These are phyloP conservation scores for Saccharomycopsis fibuligera DNA, from an alignment of 805 yeast genomes.

Conservation along the genomic window DNA sequence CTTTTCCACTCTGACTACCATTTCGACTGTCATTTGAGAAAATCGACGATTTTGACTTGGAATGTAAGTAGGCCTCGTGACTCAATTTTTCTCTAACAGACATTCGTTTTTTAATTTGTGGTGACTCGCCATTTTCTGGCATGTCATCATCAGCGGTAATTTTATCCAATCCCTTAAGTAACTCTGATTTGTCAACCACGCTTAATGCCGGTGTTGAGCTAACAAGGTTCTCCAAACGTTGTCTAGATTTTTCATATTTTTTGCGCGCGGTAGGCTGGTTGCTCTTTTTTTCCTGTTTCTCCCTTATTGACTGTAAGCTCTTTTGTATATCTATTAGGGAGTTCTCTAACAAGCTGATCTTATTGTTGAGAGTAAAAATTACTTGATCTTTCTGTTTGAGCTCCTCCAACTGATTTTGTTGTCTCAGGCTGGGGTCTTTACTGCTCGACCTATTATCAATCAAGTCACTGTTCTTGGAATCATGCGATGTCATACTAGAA, in stretches of 20 bases:
- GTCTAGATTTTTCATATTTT: background rate
- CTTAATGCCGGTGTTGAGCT: slow-evolving; percentile 10
- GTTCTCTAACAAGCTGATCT: slow-evolving; percentile 11
- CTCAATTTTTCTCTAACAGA: slow-evolving; percentile 6
- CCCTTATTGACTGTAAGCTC: slow-evolving; percentile 11
- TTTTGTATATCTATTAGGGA: slow-evolving; percentile 10
- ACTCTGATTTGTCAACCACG: background rate
- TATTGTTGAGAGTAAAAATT: slow-evolving; percentile 13
- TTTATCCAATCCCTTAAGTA: background rate
- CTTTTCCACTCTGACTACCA: no score
- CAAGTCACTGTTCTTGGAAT: background rate
- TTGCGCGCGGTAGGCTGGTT: background rate
- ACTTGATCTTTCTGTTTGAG: slow-evolving; percentile 11
- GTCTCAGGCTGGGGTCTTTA: background rate
- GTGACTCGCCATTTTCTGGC: no score
- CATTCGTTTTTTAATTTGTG: background rate
- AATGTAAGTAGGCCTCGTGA: no score
- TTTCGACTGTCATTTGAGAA: no score
- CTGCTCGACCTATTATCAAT: background rate
- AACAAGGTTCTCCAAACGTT: background rate
- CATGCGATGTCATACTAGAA: background rate
- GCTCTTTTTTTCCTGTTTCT: slow-evolving; percentile 4
- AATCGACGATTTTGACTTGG: no score
- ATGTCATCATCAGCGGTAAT: background rate
- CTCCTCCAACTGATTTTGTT: slow-evolving; percentile 6